Conservation (phyloP, 192 early-diverging fungal genomes). For the Diversispora eburnea region DNA sequence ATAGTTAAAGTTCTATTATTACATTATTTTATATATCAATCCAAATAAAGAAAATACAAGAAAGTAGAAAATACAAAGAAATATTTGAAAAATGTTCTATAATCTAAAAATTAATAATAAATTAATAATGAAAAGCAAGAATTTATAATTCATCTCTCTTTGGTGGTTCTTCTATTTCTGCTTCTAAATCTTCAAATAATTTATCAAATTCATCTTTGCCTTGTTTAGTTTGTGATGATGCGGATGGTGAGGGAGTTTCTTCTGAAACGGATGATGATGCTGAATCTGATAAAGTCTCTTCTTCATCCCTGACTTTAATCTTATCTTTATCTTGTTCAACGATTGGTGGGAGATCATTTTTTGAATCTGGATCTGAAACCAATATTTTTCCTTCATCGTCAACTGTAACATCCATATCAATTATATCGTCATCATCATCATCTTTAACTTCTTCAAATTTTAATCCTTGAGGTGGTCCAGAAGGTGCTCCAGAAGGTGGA, state of each 20-base stretch:
- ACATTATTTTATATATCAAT: no score
- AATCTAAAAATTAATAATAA: no score
- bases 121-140: not conserved
- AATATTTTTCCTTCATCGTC: constrained; percentile 6
- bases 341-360: not conserved
- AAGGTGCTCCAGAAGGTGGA: constrained; percentile 6
- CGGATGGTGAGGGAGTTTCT: not conserved
- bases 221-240: constrained; percentile 11
- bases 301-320: not conserved
- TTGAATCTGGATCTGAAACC: constrained; percentile 9
- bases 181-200: constrained; percentile 6
- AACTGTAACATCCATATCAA: not conserved
- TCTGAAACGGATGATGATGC: no score
- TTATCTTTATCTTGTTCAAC: not conserved
- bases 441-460: constrained; percentile 34
- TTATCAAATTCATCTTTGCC: constrained; percentile 30
- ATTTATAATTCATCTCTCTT: constrained; percentile 12
- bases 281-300: not conserved
- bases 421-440: constrained; percentile 15
- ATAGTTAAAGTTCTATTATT: no score
- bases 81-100: no score
- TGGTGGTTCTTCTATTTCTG: not conserved
- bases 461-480: constrained; percentile 16
- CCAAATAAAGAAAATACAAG: no score
- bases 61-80: no score